Percentiles rank a stretch among this genome's conserved stretches.
Conservation (phyloP, 352 stramenopile genomes). For the Phytophthora ramorum region DNA sequence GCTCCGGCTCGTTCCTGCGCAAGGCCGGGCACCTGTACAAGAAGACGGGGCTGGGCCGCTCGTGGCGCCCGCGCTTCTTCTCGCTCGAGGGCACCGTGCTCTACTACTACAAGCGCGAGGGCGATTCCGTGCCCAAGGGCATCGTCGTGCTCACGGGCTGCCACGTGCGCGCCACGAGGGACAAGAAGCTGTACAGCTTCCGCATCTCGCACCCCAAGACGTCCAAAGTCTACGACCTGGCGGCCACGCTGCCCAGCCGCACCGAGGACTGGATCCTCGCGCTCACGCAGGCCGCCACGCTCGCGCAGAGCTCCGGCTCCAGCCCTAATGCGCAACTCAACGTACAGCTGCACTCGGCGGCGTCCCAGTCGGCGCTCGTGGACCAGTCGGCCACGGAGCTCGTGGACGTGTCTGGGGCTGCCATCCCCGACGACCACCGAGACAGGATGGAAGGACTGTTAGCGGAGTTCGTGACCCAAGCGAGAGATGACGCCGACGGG, state of each 20-base stretch:
- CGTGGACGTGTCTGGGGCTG: conserved; percentile 39
- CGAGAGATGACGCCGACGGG: conserved; percentile 51
- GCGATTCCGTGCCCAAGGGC: conserved; percentile 61
- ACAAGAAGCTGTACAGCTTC: conserved; percentile 83
- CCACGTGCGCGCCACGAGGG: conserved; percentile 48
- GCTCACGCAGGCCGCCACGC: conserved; percentile 47
- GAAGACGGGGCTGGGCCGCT: conserved; percentile 56
- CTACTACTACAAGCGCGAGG: conserved; percentile 80
- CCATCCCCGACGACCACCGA: conserved; percentile 45
- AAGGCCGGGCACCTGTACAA: conserved; percentile 78
- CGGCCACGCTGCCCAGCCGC: conserved; percentile 57
- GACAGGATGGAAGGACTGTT: conserved; percentile 61
- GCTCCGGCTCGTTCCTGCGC: conserved; percentile 32
- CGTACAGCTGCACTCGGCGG: conserved; percentile 34
- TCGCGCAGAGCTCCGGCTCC: conserved; percentile 26
- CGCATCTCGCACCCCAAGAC: conserved; percentile 75
- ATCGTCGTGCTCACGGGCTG: conserved; percentile 77
- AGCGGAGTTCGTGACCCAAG: conserved; percentile 65
- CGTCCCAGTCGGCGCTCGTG: conserved; percentile 35
- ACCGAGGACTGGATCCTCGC: conserved; percentile 68
- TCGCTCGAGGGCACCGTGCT: conserved; percentile 69
- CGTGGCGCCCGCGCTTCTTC: conserved; percentile 75
- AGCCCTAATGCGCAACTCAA: conserved; percentile 14
- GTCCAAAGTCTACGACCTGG: conserved; percentile 73
- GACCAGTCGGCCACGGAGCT: conserved; percentile 39